A percentile compares a stretch with the other conserved stretches of the same genome.
Conservation (phyloP, 371 early-diverging fungal genomes). For the Haplosporangium sp. region DNA sequence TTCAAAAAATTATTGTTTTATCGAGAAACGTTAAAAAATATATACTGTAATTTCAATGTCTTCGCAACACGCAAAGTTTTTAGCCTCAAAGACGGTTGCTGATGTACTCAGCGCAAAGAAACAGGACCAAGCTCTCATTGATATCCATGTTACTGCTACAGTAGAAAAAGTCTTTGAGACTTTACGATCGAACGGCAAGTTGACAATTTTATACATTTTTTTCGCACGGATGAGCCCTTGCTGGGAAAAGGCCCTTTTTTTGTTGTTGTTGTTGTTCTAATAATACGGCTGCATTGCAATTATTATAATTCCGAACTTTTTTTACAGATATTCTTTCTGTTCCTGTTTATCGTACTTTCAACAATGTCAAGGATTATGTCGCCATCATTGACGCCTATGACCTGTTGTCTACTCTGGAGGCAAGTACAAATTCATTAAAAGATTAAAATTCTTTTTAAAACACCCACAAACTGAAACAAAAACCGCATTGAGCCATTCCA, state of each 20-base stretch:
- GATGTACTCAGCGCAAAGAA: slow-evolving; percentile 63
- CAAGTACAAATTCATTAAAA: not conserved
- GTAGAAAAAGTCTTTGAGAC: slow-evolving; percentile 72
- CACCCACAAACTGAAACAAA: not conserved
- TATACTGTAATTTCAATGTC: slow-evolving; percentile 11
- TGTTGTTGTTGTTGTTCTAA: not conserved
- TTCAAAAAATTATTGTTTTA: not conserved
- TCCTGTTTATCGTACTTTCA: slow-evolving; percentile 63
- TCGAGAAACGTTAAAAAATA: too few relatives aligned
- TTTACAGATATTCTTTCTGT: slow-evolving; percentile 64
- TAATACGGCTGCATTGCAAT: too few relatives aligned
- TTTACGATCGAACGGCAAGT: slow-evolving; percentile 59
- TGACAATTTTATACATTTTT: not conserved
- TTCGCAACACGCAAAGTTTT: slow-evolving; percentile 51
- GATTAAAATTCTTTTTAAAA: not conserved
- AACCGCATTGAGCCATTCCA: not conserved
- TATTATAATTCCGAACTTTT: too few relatives aligned
- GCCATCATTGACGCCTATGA: slow-evolving; percentile 70
- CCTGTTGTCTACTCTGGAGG: slow-evolving; percentile 58
- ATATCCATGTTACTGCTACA: slow-evolving; percentile 65
- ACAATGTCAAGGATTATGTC: slow-evolving; percentile 62
- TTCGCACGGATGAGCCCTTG: slow-evolving; percentile 52
- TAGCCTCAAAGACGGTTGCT: slow-evolving; percentile 60
- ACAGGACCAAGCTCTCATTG: slow-evolving; percentile 57
- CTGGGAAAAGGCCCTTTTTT: not conserved